A percentile compares a stretch with the other conserved stretches of the same genome.
Evolutionary conservation across 2,329 filamentous ascomycete species (phyloP).

Genomic region (Pyricularia pennisetigena): DNA sequence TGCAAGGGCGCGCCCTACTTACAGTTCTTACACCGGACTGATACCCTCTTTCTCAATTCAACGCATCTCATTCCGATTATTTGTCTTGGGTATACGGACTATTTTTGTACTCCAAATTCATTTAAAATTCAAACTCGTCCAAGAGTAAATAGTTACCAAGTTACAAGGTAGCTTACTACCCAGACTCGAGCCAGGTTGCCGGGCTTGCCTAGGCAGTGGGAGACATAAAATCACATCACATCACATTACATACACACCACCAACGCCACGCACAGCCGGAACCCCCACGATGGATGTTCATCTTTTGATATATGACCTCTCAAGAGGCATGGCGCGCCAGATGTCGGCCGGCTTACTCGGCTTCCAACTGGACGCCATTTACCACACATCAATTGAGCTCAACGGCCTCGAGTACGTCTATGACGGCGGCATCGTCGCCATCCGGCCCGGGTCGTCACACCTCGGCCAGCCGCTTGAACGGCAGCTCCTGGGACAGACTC

Average conservation of each 20-base stretch:
- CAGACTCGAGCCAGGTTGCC: neutral
- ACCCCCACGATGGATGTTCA: conserved; percentile 56
- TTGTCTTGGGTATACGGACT: neutral
- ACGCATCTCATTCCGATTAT: neutral
- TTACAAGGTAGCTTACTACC: too few relatives aligned
- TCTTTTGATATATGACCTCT: conserved; percentile 72
- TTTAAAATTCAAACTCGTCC: neutral
- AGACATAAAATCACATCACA: neutral
- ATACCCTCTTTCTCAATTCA: neutral
- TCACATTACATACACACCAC: neutral
- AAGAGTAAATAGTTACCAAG: neutral
- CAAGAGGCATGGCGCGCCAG: conserved; percentile 44
- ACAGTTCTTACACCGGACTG: neutral
- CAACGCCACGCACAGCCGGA: neutral
- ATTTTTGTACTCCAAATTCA: neutral
- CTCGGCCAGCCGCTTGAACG: conserved; percentile 75
- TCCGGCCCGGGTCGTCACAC: conserved; percentile 73
- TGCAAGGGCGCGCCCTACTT: too few relatives aligned
- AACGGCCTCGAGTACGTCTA: conserved; percentile 84
- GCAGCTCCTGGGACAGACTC: conserved; percentile 64
- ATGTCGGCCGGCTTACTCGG: conserved; percentile 43
- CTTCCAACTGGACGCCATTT: conserved; percentile 76
- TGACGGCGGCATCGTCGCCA: conserved; percentile 76
- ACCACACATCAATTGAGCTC: conserved; percentile 86
- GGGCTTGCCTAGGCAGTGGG: neutral